phyloP scores from a whole-genome alignment of 495 filamentous ascomycete species.

The Trichoderma erinaceum region DNA sequence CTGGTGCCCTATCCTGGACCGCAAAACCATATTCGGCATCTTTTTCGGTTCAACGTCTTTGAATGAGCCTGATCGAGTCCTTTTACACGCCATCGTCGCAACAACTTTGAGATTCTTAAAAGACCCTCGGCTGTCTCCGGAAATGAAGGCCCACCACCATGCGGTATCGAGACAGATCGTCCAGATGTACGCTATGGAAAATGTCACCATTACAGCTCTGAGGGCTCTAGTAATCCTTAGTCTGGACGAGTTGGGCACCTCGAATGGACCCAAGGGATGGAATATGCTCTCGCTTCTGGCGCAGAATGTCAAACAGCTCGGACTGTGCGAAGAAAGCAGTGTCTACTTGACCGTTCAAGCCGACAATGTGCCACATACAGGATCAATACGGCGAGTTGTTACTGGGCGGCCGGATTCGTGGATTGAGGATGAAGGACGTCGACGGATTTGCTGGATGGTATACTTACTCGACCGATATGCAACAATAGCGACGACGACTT shows the following conservation, averaged over 20 bases:
- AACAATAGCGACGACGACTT: slow-evolving; percentile 73
- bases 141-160: slow-evolving; percentile 65
- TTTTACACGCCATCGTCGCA: slow-evolving; percentile 81
- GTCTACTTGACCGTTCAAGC: slow-evolving; percentile 67
- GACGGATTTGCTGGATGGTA: slow-evolving; percentile 87
- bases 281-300: slow-evolving; percentile 83
- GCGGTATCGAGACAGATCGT: slow-evolving; percentile 78
- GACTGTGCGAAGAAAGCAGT: slow-evolving; percentile 70
- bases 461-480: slow-evolving; percentile 85
- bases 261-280: slow-evolving; percentile 82
- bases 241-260: slow-evolving; percentile 68
- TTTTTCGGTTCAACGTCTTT: slow-evolving; percentile 70
- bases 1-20: slow-evolving; percentile 88
- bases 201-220: slow-evolving; percentile 77
- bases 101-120: slow-evolving; percentile 80
- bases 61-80: slow-evolving; percentile 72
- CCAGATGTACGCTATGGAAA: slow-evolving; percentile 74
- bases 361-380: slow-evolving; percentile 76
- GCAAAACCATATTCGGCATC: slow-evolving; percentile 67
- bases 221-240: slow-evolving; percentile 81
- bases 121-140: slow-evolving; percentile 61
- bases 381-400: slow-evolving; percentile 68
- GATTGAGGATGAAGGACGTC: slow-evolving; percentile 78
- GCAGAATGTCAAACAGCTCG: slow-evolving; percentile 78
- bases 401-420: slow-evolving; percentile 71